Percentiles rank a stretch among this genome's conserved stretches.
These are phyloP conservation scores for Xanthoconium purpureum DNA, from an alignment of 768 basidiomycete species.

Conservation along the genomic window DNA sequence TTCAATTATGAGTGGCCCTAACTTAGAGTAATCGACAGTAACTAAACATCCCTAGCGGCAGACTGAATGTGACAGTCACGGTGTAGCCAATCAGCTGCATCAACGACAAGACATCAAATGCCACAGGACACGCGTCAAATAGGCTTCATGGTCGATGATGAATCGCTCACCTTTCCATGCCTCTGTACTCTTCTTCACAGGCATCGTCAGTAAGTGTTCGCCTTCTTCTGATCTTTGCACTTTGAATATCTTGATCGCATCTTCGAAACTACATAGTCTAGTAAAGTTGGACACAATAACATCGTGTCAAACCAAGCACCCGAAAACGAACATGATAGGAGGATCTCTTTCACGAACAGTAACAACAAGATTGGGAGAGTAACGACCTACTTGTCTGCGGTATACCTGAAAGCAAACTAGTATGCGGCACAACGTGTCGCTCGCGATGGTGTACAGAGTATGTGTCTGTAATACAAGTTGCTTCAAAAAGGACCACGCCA, in stretches of 20 bases:
- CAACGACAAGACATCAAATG: no score
- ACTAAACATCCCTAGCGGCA: no score
- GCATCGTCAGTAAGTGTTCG: constrained; percentile 63
- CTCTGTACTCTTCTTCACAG: constrained; percentile 73
- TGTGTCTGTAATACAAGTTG: no score
- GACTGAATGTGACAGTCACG: no score
- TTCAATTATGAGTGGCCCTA: no score
- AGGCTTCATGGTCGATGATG: not conserved
- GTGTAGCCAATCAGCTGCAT: no score
- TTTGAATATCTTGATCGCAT: constrained; percentile 85
- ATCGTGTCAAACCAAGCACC: no score
- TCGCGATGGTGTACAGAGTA: constrained; percentile 76
- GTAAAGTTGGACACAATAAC: not conserved
- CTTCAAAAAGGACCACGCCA: no score
- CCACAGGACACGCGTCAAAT: not conserved
- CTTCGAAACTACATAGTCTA: constrained; percentile 79
- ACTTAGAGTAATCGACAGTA: no score
- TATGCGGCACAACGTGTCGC: constrained; percentile 82
- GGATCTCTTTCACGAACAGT: not conserved
- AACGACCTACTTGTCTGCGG: constrained; percentile 54
- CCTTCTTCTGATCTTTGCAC: constrained; percentile 71
- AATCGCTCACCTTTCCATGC: constrained; percentile 75
- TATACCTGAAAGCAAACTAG: constrained; percentile 68
- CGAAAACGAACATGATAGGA: not conserved
- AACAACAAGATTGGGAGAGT: no score